Conservation (phyloP, 306 rosid genomes). For the Bauhinia variegata region DNA sequence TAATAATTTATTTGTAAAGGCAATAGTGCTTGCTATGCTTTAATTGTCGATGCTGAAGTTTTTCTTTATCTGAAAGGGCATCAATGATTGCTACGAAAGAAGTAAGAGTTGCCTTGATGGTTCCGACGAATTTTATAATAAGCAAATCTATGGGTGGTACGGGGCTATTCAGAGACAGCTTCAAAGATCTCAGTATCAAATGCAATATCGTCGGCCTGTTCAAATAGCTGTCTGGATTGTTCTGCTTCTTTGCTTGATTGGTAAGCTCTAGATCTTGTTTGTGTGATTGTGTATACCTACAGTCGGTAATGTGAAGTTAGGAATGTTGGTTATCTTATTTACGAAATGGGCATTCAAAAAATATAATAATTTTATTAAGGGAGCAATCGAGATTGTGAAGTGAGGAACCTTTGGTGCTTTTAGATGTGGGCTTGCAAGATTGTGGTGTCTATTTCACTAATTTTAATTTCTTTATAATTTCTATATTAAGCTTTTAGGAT, state of each 20-base stretch:
- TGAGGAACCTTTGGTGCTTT: slow-evolving; percentile 13
- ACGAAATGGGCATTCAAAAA: slow-evolving; percentile 6
- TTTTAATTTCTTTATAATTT: neutral
- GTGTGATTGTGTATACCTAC: neutral
- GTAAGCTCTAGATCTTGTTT: slow-evolving; percentile 54
- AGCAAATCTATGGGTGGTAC: slow-evolving; percentile 86
- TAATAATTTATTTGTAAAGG: slow-evolving; percentile 48
- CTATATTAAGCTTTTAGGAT: slow-evolving; percentile 6
- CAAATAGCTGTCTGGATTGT: slow-evolving; percentile 60
- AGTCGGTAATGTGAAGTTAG: neutral
- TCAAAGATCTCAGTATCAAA: slow-evolving; percentile 88
- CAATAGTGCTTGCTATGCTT: slow-evolving; percentile 45
- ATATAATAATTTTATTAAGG: slow-evolving; percentile 19
- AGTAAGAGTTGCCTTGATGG: slow-evolving; percentile 69
- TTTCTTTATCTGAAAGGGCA: slow-evolving; percentile 49
- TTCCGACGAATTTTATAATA: slow-evolving; percentile 71
- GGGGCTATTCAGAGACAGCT: slow-evolving; percentile 84
- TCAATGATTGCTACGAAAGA: slow-evolving; percentile 53
- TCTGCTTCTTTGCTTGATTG: slow-evolving; percentile 72
- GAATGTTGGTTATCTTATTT: slow-evolving; percentile 1
- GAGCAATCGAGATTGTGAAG: slow-evolving; percentile 7
- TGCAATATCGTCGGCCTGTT: slow-evolving; percentile 80
- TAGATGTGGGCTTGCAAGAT: neutral
- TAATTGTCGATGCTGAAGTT: neutral
- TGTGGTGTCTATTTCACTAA: too few species aligned